Conservation (phyloP, 495 filamentous ascomycete genomes). For the Aspergillus steynii region DNA sequence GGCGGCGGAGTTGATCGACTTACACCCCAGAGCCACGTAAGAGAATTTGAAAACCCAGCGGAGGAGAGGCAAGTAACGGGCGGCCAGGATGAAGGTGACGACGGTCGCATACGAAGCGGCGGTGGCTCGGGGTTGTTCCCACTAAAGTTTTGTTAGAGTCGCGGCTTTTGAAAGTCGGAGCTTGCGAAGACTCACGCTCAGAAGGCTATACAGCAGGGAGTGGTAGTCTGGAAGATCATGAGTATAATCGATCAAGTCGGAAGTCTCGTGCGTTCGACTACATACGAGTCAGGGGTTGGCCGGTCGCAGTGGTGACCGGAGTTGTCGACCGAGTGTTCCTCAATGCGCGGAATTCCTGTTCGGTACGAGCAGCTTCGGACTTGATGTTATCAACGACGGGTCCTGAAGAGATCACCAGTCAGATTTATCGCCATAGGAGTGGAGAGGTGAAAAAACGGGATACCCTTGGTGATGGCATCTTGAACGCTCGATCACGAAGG, state of each 20-base stretch:
- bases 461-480: slow-evolving; percentile 37
- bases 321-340: slow-evolving; percentile 69
- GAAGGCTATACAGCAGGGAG: slow-evolving; percentile 87
- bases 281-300: slow-evolving; percentile 82
- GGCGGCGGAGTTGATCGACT: slow-evolving; percentile 26
- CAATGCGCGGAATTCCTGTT: slow-evolving; percentile 72
- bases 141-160: slow-evolving; percentile 36
- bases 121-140: slow-evolving; percentile 76
- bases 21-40: slow-evolving; percentile 68
- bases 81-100: slow-evolving; percentile 80
- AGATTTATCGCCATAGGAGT: slow-evolving; percentile 29
- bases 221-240: slow-evolving; percentile 67
- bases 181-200: slow-evolving; percentile 57
- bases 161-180: neutral
- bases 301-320: slow-evolving; percentile 68
- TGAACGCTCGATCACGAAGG: slow-evolving; percentile 23
- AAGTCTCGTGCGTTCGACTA: slow-evolving; percentile 13
- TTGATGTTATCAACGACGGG: slow-evolving; percentile 78
- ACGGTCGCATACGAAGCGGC: slow-evolving; percentile 75
- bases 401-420: slow-evolving; percentile 47
- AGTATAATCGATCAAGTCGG: slow-evolving; percentile 16
- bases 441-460: neutral
- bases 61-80: slow-evolving; percentile 85
- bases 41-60: slow-evolving; percentile 86
- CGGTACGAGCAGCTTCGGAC: slow-evolving; percentile 69